These are phyloP conservation scores for Microsporum ferrugineum DNA, from an alignment of 2,329 filamentous ascomycete genomes.

Conservation along the genomic window DNA sequence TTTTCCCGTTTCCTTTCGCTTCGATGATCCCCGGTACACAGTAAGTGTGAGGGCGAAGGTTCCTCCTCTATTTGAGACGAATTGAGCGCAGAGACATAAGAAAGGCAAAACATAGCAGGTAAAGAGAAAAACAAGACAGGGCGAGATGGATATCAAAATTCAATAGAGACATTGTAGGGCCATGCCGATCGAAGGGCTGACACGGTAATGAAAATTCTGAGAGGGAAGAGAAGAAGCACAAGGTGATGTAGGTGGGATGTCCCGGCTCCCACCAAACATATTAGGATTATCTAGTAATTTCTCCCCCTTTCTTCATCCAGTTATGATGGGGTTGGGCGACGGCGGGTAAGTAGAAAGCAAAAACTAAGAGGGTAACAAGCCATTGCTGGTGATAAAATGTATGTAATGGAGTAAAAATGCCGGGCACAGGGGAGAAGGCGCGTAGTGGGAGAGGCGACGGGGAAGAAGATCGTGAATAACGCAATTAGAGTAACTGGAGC, in stretches of 20 bases:
- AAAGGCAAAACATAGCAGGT: neutral
- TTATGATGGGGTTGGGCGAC: neutral
- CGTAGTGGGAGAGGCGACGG: neutral
- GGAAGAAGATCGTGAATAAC: neutral
- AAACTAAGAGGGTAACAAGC: neutral
- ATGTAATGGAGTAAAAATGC: neutral
- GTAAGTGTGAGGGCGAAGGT: neutral
- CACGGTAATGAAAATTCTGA: neutral
- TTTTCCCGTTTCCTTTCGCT: neutral
- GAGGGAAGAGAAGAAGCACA: neutral
- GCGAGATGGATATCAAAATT: slow-evolving; percentile 3
- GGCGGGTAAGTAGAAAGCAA: neutral
- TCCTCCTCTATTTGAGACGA: slow-evolving; percentile 3
- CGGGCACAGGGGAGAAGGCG: neutral
- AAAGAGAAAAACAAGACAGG: neutral
- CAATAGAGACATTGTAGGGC: neutral
- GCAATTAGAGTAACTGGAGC: neutral
- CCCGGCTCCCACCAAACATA: slow-evolving; percentile 2
- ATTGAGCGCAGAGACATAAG: neutral
- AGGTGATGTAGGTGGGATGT: neutral
- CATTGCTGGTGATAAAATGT: neutral
- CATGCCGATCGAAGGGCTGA: neutral
- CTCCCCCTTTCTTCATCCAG: slow-evolving; percentile 1
- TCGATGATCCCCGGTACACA: neutral
- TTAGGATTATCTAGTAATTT: slow-evolving; percentile 2